phyloP scores from a whole-genome alignment of 2,329 filamentous ascomycete genomes.

The Cladosporium austrohemisphaericum region DNA sequence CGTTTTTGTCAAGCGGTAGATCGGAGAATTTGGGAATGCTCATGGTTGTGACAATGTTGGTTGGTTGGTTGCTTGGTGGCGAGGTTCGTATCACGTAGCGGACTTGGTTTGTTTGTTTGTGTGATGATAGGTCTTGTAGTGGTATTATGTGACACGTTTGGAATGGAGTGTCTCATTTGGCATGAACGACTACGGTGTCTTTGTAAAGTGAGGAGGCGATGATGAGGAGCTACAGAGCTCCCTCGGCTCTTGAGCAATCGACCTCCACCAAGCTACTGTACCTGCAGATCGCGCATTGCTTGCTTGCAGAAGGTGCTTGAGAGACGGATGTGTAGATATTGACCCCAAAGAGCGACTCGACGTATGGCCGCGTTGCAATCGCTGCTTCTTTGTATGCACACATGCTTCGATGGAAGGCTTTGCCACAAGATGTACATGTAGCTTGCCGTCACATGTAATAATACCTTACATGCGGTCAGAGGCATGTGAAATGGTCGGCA shows the following conservation, averaged over 20 bases:
- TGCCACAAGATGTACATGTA: neutral
- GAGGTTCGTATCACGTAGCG: too few species aligned
- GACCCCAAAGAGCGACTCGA: too few species aligned
- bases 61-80: too few species aligned
- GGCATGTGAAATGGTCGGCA: neutral
- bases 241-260: neutral
- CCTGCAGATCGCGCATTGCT: neutral
- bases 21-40: conserved; percentile 15
- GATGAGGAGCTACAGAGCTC: conserved; percentile 3
- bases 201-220: neutral
- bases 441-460: neutral
- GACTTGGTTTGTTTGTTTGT: too few species aligned
- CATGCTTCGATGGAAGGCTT: too few species aligned
- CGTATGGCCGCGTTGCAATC: too few species aligned
- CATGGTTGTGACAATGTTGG: conserved; percentile 5
- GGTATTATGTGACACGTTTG: too few species aligned
- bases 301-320: too few species aligned
- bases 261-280: neutral
- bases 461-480: neutral
- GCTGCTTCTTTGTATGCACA: too few species aligned
- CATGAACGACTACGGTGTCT: too few species aligned
- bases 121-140: neutral
- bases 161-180: too few species aligned
- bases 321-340: too few species aligned
- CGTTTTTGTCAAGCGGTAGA: conserved; percentile 46